phyloP scores from a whole-genome alignment of 345 rosid genomes.

The Hibiscus syriacus region DNA sequence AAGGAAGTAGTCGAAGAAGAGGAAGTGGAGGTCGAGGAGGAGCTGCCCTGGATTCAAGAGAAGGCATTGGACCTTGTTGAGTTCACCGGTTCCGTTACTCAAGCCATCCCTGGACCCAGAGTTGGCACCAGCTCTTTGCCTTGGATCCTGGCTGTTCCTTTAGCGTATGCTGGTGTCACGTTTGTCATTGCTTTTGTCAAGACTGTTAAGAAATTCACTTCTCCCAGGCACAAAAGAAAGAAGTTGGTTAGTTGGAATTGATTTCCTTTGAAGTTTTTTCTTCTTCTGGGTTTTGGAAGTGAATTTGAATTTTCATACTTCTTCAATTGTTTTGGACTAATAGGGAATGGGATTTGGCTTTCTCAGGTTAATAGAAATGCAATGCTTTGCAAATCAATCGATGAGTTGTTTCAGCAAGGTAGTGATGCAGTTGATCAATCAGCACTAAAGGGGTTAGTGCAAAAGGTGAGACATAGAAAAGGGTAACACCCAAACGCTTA shows the following conservation, averaged over 20 bases:
- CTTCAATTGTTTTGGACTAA: not conserved
- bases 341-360: not conserved
- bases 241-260: constrained; percentile 40
- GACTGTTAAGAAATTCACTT: constrained; percentile 61
- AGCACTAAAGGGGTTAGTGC: constrained; percentile 44
- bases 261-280: not conserved
- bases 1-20: constrained; percentile 13
- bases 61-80: constrained; percentile 86
- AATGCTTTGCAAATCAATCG: constrained; percentile 60
- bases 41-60: constrained; percentile 88
- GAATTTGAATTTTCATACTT: not conserved
- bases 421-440: constrained; percentile 39
- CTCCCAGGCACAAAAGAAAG: constrained; percentile 65
- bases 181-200: constrained; percentile 75
- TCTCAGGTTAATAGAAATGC: constrained; percentile 85
- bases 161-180: constrained; percentile 65
- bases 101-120: constrained; percentile 93
- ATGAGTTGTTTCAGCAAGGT: constrained; percentile 55
- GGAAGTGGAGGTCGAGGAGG: constrained; percentile 67
- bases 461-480: constrained; percentile 70
- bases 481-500: too few relatives aligned
- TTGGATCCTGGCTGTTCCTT: constrained; percentile 84
- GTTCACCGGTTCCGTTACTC: constrained; percentile 83
- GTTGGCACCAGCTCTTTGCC: constrained; percentile 85
- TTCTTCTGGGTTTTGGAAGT: not conserved